These are phyloP conservation scores for Nymphaea colorata DNA, from an alignment of 164 flowering plant genomes.

Conservation along the genomic window DNA sequence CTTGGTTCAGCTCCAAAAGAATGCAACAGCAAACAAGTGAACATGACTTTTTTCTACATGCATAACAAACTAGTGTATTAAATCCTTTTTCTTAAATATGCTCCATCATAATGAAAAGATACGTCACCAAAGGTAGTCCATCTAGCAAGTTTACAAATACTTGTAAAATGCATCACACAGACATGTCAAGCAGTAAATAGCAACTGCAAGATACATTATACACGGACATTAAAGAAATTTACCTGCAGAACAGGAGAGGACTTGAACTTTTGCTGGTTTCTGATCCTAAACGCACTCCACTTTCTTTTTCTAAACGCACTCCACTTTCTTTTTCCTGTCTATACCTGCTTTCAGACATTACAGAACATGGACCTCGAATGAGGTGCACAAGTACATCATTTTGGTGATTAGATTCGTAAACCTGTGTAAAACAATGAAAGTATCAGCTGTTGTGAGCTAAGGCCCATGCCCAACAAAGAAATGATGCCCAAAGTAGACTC, in stretches of 20 bases:
- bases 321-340: slow-evolving; percentile 42
- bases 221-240: slow-evolving; percentile 9
- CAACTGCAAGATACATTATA: not conserved
- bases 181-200: not conserved
- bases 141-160: not conserved
- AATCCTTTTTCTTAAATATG: not conserved
- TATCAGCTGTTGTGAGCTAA: not conserved
- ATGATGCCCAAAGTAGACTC: no score
- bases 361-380: slow-evolving; percentile 59
- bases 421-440: slow-evolving; percentile 22
- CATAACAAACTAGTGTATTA: not conserved
- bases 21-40: no score
- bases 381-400: slow-evolving; percentile 32
- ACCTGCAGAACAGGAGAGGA: slow-evolving; percentile 62
- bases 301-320: slow-evolving; percentile 31
- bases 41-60: no score
- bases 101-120: not conserved
- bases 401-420: slow-evolving; percentile 49
- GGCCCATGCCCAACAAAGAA: no score
- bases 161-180: not conserved
- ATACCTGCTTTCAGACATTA: slow-evolving; percentile 41
- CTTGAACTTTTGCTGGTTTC: slow-evolving; percentile 15
- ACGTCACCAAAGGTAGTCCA: not conserved
- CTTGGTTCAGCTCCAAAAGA: no score
- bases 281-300: slow-evolving; percentile 17